These are phyloP conservation scores for Fraxinus excelsior DNA, from an alignment of 257 asterid species.

Conservation along the genomic window DNA sequence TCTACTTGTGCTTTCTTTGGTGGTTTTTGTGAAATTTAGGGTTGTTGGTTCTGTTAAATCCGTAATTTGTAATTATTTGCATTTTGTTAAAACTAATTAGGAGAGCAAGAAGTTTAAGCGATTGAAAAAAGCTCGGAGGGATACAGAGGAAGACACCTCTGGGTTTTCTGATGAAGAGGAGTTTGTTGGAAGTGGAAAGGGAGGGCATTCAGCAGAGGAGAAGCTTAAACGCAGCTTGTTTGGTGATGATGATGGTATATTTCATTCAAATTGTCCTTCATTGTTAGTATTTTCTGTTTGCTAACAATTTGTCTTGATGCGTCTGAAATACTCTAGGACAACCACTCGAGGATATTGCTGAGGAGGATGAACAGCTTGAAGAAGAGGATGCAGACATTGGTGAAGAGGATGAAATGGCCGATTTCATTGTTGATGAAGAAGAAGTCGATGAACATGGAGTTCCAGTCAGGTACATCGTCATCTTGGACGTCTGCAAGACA, in stretches of 20 bases:
- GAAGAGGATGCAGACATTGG: conserved; percentile 76
- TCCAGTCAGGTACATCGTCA: conserved; percentile 57
- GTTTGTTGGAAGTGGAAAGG: conserved; percentile 63
- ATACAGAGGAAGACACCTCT: conserved; percentile 67
- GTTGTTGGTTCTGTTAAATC: neutral
- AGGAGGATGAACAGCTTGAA: conserved; percentile 74
- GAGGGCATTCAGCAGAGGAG: conserved; percentile 79
- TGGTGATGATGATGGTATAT: conserved; percentile 85
- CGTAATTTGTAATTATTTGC: neutral
- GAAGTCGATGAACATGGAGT: conserved; percentile 85
- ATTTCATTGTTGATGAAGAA: conserved; percentile 91
- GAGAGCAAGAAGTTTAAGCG: conserved; percentile 84
- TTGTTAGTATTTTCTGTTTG: conserved; percentile 5
- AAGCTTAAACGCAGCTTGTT: conserved; percentile 75
- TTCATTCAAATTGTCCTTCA: conserved; percentile 18
- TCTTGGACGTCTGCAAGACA: neutral
- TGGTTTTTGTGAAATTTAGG: neutral
- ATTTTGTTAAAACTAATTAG: conserved; percentile 34
- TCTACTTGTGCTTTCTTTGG: neutral
- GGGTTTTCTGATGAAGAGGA: conserved; percentile 84
- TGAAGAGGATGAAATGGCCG: conserved; percentile 96
- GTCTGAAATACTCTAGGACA: conserved; percentile 46
- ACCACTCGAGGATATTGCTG: conserved; percentile 89
- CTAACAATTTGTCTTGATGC: conserved; percentile 20
- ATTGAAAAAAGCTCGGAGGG: conserved; percentile 81